Base-by-base conservation (phyloP, 2,329 filamentous ascomycete species). In the Pseudocercospora vitis region DNA sequence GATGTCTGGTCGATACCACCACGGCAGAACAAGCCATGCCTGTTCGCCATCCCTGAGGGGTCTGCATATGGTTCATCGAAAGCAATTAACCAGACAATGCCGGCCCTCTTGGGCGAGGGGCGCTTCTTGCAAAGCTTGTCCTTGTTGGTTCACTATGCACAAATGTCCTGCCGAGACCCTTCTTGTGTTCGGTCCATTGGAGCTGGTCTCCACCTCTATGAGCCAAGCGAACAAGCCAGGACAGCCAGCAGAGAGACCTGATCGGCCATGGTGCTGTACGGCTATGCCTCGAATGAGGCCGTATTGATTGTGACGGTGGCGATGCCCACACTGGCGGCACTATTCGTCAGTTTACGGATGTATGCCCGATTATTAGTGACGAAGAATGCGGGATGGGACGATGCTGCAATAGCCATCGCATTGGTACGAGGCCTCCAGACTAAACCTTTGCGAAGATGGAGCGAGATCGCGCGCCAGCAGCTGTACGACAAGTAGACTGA, bases 331-430 rank as follows among this genome's bases (percentile, higher is more conserved):
- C 24, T 66, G 3, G 60, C 64, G 3, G 51, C 46, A 2, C 24
- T 57, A 3, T 52, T 56, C 2, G 56, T 59, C 4, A 18, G 53
- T 7, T 19, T 63, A 3, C 56, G 64, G 12, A 37, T 61, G 6
- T 60, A 56, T 21, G 62, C 61, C 9, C 50, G 53, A 37, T 33
- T 56, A 4, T 23, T 21, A 7, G 37, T 56, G 3, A 53, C 33
- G 24, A 44, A 52, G 44, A 52, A 56, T 28, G 44, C 53, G 11
- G 53, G 53, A 18, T 26, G 35, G 40, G 53, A 56, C 28, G 53
- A 56, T 45, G 53, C 29, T 4, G 40, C 46, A 35, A 56, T 56
- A 7, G 24, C 26, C 14, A 47, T 45, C 19, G 33, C 53, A 23
- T 28, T 49, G 44, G 53, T 56, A 48, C 18, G 33, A 23, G 14